Percentiles rank a stretch among this genome's conserved stretches.
phyloP scores from a whole-genome alignment of 73 alveolate genomes.

The Stentor coeruleus region DNA sequence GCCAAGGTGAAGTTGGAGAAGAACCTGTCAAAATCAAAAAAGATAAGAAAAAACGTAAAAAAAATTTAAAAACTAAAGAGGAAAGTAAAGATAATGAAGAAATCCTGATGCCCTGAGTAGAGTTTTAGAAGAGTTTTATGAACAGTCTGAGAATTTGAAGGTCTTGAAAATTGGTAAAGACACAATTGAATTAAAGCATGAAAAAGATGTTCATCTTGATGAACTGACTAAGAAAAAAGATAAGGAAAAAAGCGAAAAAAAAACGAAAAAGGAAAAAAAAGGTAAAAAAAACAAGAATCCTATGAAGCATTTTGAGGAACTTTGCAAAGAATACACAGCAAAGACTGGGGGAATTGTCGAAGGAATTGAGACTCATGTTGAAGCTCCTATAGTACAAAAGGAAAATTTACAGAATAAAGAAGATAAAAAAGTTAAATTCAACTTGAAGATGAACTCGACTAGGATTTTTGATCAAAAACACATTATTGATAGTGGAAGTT shows the following conservation, averaged over 20 bases:
- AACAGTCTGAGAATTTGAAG: background rate
- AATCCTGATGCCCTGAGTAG: background rate
- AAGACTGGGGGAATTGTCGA: background rate
- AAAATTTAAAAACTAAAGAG: background rate
- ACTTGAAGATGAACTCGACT: background rate
- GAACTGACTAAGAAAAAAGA: background rate
- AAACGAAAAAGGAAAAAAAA: too few species aligned
- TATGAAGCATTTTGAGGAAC: background rate
- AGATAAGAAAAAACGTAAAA: background rate
- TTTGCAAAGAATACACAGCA: slow-evolving; percentile 1
- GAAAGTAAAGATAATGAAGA: background rate
- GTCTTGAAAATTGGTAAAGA: background rate
- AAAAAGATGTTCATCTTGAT: background rate
- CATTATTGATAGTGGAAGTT: too few species aligned
- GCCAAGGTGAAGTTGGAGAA: background rate
- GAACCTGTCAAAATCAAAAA: background rate
- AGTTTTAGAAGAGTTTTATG: background rate
- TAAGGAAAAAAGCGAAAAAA: too few species aligned
- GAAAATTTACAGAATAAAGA: too few species aligned
- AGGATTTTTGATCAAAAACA: background rate
- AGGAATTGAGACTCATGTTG: background rate
- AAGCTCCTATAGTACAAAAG: background rate
- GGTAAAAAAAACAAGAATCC: background rate
- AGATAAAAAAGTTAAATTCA: background rate
- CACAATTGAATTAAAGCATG: background rate